Conservation (phyloP, 2,329 filamentous ascomycete species). For the Fusarium sp. region DNA sequence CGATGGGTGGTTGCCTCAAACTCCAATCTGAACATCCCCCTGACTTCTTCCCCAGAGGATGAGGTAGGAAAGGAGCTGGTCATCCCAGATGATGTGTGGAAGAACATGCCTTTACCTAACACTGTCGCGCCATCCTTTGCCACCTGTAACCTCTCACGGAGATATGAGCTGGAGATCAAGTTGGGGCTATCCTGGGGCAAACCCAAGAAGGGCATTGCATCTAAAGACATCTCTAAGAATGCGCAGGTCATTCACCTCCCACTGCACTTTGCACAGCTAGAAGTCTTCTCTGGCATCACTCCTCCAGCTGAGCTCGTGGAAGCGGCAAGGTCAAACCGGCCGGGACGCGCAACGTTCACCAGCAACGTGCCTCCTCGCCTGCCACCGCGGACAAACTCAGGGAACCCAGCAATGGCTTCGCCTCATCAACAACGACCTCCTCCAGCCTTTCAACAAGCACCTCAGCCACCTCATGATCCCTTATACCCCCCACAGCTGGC, state of each 20-base stretch:
- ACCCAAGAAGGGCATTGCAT: constrained; percentile 56
- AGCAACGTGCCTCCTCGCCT: constrained; percentile 53
- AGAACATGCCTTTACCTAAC: constrained; percentile 80
- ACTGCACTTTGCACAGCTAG: constrained; percentile 79
- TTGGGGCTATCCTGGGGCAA: constrained; percentile 84
- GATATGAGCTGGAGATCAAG: constrained; percentile 87
- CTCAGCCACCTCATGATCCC: constrained; percentile 61
- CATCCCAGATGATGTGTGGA: constrained; percentile 83
- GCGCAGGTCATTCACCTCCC: constrained; percentile 86
- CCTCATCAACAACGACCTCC: constrained; percentile 42
- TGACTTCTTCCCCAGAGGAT: constrained; percentile 71
- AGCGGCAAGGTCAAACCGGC: constrained; percentile 61
- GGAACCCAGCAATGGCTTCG: constrained; percentile 21
- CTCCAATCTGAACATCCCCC: constrained; percentile 79
- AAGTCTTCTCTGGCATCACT: constrained; percentile 89
- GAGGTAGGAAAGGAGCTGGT: constrained; percentile 77
- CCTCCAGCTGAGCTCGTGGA: constrained; percentile 84
- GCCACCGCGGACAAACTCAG: constrained; percentile 54
- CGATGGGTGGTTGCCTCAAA: constrained; percentile 84
- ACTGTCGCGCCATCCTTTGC: constrained; percentile 89
- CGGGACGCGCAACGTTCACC: constrained; percentile 56
- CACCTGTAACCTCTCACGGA: constrained; percentile 88
- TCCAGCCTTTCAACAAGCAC: constrained; percentile 44
- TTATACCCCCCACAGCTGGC: constrained; percentile 72
- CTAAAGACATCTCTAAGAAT: constrained; percentile 42